Evolutionary conservation across 176 grass and related monocot genomes (phyloP).

Genomic region (Avena eriantha): DNA sequence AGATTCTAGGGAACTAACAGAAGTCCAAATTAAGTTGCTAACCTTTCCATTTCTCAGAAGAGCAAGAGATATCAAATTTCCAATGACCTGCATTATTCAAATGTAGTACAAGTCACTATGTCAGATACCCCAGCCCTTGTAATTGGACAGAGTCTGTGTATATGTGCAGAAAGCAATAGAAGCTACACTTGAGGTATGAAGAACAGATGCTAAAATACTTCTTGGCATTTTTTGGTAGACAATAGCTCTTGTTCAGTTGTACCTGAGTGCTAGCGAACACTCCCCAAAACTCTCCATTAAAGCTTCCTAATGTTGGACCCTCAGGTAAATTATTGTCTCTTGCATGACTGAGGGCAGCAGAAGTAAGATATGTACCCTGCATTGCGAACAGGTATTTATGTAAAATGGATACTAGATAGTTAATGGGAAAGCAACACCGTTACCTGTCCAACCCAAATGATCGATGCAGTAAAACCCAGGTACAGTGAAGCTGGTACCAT

Average conservation of each 20-base stretch:
- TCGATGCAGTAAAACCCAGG: conserved; percentile 89
- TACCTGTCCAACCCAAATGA: conserved; percentile 98
- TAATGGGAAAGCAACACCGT: neutral
- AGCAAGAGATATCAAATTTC: conserved; percentile 92
- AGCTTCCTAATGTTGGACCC: conserved; percentile 75
- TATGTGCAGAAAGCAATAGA: conserved; percentile 28
- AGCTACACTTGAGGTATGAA: conserved; percentile 1
- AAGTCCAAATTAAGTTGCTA: conserved; percentile 34
- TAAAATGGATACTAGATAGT: conserved; percentile 30
- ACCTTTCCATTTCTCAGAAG: conserved; percentile 78
- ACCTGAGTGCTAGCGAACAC: conserved; percentile 95
- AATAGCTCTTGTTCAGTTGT: neutral
- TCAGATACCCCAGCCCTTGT: conserved; percentile 29
- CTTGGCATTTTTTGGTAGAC: neutral
- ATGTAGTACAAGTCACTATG: conserved; percentile 26
- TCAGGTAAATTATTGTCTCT: conserved; percentile 80
- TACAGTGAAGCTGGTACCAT: conserved; percentile 93
- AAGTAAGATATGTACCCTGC: conserved; percentile 95
- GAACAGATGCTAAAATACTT: conserved; percentile 24
- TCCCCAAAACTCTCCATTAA: conserved; percentile 99
- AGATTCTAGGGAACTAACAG: conserved; percentile 6
- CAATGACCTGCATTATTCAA: conserved; percentile 72
- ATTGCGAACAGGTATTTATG: neutral
- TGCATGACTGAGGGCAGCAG: conserved; percentile 79
- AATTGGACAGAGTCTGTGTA: neutral